A percentile compares a stretch with the other conserved stretches of the same genome.
phyloP scores from a whole-genome alignment of 805 yeast genomes.

The Grigorovia jiainica region DNA sequence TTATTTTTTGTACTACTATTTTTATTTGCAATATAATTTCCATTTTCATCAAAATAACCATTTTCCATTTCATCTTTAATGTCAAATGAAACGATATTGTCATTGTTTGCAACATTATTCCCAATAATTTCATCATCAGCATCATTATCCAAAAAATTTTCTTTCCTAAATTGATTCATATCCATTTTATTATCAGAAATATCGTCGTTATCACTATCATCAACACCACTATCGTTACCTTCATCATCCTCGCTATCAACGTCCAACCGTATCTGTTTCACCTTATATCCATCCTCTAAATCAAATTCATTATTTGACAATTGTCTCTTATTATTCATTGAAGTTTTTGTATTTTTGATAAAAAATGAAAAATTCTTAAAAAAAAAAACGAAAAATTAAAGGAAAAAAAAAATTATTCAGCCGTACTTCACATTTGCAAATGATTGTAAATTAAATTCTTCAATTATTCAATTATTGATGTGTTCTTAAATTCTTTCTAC shows the following conservation, averaged over 20 bases:
- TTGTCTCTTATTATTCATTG: no score
- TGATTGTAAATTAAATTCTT: no score
- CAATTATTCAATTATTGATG: no score
- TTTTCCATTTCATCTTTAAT: constrained; percentile 39
- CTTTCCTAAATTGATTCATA: constrained; percentile 14
- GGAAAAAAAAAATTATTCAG: no score
- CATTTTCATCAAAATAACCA: constrained; percentile 43
- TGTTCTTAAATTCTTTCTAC: constrained; percentile 5
- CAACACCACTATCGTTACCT: neutral
- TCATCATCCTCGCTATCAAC: neutral
- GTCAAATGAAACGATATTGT: constrained; percentile 39
- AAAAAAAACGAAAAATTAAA: no score
- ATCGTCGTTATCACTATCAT: neutral
- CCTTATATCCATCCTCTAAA: no score
- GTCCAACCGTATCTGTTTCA: neutral
- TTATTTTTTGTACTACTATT: constrained; percentile 1
- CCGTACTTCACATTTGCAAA: no score
- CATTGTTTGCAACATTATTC: neutral
- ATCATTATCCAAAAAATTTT: constrained; percentile 16
- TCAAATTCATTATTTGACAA: no score
- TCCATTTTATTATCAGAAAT: constrained; percentile 3
- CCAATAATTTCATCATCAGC: neutral
- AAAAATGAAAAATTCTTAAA: no score
- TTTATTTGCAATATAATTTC: constrained; percentile 32
- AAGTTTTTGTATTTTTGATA: no score